Evolutionary conservation across 202 grass and related monocot species (phyloP).

Genomic region (Panicum virgatum): DNA sequence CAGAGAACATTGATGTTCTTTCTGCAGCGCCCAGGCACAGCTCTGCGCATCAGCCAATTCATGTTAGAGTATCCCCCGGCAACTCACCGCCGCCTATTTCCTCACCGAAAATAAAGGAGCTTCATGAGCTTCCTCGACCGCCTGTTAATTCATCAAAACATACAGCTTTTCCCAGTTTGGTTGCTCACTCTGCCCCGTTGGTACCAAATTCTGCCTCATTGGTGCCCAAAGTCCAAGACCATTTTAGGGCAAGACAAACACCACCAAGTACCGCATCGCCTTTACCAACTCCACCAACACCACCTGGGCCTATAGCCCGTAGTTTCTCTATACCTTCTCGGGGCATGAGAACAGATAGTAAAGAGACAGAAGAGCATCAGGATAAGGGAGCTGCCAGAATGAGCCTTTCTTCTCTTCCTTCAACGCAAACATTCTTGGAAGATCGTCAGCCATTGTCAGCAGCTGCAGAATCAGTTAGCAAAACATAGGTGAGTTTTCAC

Average conservation of each 20-base stretch:
- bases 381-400: conserved; percentile 58
- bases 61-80: conserved; percentile 45
- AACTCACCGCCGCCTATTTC: conserved; percentile 56
- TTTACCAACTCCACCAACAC: conserved; percentile 72
- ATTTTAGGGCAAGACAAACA: conserved; percentile 51
- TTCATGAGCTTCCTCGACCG: conserved; percentile 92
- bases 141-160: conserved; percentile 53
- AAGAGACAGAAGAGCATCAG: conserved; percentile 59
- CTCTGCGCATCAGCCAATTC: conserved; percentile 49
- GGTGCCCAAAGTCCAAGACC: conserved; percentile 57
- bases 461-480: conserved; percentile 48
- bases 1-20: conserved; percentile 53
- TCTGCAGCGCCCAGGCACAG: conserved; percentile 42
- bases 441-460: conserved; percentile 45
- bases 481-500: conserved; percentile 54
- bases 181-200: conserved; percentile 80
- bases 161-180: conserved; percentile 51
- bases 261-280: conserved; percentile 67
- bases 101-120: conserved; percentile 85
- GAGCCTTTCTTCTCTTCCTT: conserved; percentile 60
- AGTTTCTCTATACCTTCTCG: conserved; percentile 97
- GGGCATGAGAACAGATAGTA: conserved; percentile 57
- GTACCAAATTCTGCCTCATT: conserved; percentile 75
- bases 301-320: conserved; percentile 69
- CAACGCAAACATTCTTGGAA: conserved; percentile 53